Conservation (phyloP, 768 basidiomycete genomes). For the Heimioporus sp. region DNA sequence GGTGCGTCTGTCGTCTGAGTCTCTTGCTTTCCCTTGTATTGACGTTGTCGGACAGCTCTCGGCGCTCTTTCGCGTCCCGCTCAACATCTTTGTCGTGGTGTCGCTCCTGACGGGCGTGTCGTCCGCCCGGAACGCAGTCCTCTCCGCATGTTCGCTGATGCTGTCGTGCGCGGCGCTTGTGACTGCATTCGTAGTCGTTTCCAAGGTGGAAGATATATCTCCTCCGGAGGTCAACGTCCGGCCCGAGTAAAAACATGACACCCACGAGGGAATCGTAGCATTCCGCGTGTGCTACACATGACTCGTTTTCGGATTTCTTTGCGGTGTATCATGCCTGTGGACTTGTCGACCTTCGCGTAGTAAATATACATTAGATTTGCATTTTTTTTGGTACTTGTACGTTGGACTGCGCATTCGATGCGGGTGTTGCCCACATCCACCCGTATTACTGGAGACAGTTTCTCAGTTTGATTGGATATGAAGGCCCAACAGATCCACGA, state of each 20-base stretch:
- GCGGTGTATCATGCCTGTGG: too few species aligned
- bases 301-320: too few species aligned
- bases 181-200: constrained; percentile 49
- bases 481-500: too few species aligned
- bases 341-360: too few species aligned
- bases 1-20: constrained; percentile 43
- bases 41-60: constrained; percentile 44
- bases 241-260: neutral
- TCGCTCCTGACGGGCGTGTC: constrained; percentile 69
- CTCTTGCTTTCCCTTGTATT: too few species aligned
- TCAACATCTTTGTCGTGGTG: constrained; percentile 71
- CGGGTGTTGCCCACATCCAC: too few species aligned
- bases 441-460: too few species aligned
- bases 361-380: too few species aligned
- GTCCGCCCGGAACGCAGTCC: constrained; percentile 57
- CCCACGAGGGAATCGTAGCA: neutral
- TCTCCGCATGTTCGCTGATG: constrained; percentile 55
- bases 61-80: constrained; percentile 69
- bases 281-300: too few species aligned
- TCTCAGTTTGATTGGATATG: too few species aligned
- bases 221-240: constrained; percentile 18
- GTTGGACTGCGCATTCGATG: too few species aligned
- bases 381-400: too few species aligned
- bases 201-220: constrained; percentile 27
- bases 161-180: constrained; percentile 57